phyloP scores from a whole-genome alignment of 805 yeast species.

The Tetrapisispora namnaoensis region DNA sequence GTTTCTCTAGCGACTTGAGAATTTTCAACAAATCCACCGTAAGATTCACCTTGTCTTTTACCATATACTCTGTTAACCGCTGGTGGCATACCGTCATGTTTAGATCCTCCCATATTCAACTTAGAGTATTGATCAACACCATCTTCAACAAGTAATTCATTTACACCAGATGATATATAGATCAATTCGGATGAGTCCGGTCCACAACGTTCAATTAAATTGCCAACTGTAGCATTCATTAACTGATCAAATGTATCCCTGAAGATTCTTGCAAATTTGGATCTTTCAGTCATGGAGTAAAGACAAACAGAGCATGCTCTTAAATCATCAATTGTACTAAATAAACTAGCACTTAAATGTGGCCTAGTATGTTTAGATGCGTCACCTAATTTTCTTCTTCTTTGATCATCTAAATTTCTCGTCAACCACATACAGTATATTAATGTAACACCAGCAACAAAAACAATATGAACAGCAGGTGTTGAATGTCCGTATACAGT shows the following conservation, averaged over 20 bases:
- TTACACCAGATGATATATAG: conserved; percentile 23
- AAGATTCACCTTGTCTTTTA: conserved; percentile 22
- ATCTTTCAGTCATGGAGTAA: conserved; percentile 60
- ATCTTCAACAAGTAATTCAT: conserved; percentile 4
- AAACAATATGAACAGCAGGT: conserved; percentile 55
- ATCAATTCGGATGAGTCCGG: conserved; percentile 50
- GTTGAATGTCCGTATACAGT: conserved; percentile 56
- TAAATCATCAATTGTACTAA: conserved; percentile 50
- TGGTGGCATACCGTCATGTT: conserved; percentile 47
- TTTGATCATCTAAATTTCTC: conserved; percentile 50
- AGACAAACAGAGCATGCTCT: conserved; percentile 58
- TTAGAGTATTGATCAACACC: conserved; percentile 3
- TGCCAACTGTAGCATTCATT: conserved; percentile 54
- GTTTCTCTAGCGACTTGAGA: conserved; percentile 33
- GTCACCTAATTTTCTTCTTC: conserved; percentile 45
- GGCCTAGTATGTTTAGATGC: conserved; percentile 52
- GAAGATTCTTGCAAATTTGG: conserved; percentile 50
- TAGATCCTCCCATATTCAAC: not conserved
- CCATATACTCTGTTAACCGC: conserved; percentile 41
- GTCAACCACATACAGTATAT: conserved; percentile 59
- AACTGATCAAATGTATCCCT: conserved; percentile 60
- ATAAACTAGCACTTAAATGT: conserved; percentile 42
- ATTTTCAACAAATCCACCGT: conserved; percentile 31
- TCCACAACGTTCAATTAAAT: conserved; percentile 52
- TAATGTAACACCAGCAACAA: conserved; percentile 58